Percentiles rank a stretch among this genome's conserved stretches.
phyloP scores from a whole-genome alignment of 768 basidiomycete species.

The Termitomyces sp. region DNA sequence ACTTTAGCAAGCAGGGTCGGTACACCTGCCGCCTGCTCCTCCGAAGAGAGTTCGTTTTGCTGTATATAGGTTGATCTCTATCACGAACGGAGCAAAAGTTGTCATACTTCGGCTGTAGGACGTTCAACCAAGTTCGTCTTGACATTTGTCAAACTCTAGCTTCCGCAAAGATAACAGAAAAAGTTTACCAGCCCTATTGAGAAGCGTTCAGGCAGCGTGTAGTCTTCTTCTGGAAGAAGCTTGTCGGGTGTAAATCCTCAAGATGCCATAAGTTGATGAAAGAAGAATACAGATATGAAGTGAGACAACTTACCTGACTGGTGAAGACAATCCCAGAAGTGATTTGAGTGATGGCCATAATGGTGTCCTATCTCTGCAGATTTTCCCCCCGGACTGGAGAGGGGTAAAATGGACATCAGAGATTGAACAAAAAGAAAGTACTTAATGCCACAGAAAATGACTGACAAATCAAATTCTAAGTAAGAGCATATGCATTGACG shows the following conservation, averaged over 20 bases:
- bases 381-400: constrained; percentile 54
- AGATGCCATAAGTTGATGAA: background rate
- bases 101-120: constrained; percentile 46
- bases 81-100: background rate
- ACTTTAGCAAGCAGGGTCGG: constrained; percentile 59
- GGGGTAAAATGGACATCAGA: background rate
- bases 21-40: constrained; percentile 51
- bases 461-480: constrained; percentile 29
- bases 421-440: constrained; percentile 18
- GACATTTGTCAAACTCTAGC: background rate
- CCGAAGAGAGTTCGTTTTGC: constrained; percentile 49
- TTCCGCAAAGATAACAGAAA: background rate
- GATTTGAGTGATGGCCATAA: constrained; percentile 75
- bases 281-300: background rate
- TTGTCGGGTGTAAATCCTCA: constrained; percentile 53
- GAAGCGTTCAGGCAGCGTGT: constrained; percentile 49
- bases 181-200: constrained; percentile 60
- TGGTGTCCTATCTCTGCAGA: constrained; percentile 74
- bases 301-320: constrained; percentile 41
- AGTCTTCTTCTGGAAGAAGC: constrained; percentile 54
- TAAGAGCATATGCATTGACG: background rate
- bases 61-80: constrained; percentile 12
- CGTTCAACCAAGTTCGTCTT: constrained; percentile 79
- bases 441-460: constrained; percentile 87
- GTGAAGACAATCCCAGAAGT: constrained; percentile 75